Percentiles rank a stretch among this genome's conserved stretches.
Evolutionary conservation across 305 asterid genomes (phyloP).

Genomic region (Fraxinus dipetala): DNA sequence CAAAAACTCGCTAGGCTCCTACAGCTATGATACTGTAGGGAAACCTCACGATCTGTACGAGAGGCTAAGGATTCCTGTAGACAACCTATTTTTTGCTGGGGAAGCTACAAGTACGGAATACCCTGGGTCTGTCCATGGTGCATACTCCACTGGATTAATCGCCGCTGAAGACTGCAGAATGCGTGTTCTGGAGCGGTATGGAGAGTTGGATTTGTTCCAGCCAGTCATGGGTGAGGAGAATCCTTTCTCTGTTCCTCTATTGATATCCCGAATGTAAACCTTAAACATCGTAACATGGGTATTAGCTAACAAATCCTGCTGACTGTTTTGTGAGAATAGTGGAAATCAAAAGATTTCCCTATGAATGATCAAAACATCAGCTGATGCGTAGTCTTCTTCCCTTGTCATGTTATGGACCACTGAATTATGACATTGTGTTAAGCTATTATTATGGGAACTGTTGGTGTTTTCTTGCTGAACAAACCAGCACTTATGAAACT

Average conservation of each 20-base stretch:
- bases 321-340: conserved; percentile 38
- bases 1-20: conserved; percentile 73
- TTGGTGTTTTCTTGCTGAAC: background rate
- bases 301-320: conserved; percentile 3
- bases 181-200: conserved; percentile 91
- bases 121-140: conserved; percentile 98
- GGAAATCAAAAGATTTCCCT: conserved; percentile 20
- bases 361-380: conserved; percentile 39
- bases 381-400: conserved; percentile 18
- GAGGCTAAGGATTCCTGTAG: conserved; percentile 83
- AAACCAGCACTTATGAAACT: background rate
- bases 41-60: conserved; percentile 83
- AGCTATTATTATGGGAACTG: background rate
- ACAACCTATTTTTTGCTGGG: conserved; percentile 91
- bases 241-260: conserved; percentile 1
- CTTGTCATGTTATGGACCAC: background rate
- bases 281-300: background rate
- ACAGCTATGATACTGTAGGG: conserved; percentile 88
- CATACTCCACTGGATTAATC: conserved; percentile 85
- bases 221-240: conserved; percentile 54
- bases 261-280: conserved; percentile 62
- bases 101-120: conserved; percentile 87
- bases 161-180: conserved; percentile 98
- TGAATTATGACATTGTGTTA: background rate
- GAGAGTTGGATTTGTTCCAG: conserved; percentile 81